These are phyloP conservation scores for Trypanosoma scelopori DNA, from an alignment of 208 protist genomes.

Conservation along the genomic window DNA sequence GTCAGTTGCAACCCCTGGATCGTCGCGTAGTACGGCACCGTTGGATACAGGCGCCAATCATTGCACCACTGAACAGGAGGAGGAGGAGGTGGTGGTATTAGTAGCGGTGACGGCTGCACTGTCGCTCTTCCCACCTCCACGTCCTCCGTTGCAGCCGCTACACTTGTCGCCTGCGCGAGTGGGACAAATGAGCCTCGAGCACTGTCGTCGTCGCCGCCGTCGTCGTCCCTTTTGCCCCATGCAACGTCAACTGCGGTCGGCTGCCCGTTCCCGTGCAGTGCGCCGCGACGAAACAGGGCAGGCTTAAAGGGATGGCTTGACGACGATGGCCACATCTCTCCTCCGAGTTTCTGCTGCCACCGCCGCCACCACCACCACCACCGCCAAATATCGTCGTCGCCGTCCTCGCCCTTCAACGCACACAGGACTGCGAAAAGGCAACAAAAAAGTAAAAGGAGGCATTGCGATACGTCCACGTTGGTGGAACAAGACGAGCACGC, in stretches of 20 bases:
- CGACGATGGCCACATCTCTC: not conserved
- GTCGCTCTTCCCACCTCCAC: no score
- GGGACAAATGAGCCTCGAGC: not conserved
- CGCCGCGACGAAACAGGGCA: slow-evolving; percentile 20
- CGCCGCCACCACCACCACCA: not conserved
- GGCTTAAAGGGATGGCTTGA: slow-evolving; percentile 15
- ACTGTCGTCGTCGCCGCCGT: not conserved
- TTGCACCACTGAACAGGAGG: not conserved
- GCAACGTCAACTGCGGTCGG: not conserved
- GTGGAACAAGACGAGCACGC: not conserved
- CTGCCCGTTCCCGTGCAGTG: not conserved
- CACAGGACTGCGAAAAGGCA: slow-evolving; percentile 10
- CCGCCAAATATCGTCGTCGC: no score
- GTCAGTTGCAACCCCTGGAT: slow-evolving; percentile 38
- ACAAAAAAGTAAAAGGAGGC: not conserved
- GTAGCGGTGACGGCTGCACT: no score
- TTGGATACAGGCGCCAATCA: slow-evolving; percentile 30
- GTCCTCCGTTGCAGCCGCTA: not conserved
- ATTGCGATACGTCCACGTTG: no score
- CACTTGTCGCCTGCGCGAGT: not conserved
- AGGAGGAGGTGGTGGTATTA: not conserved
- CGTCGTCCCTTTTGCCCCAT: not conserved
- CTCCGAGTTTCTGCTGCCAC: not conserved
- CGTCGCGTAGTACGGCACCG: slow-evolving; percentile 55
- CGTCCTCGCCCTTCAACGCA: not conserved